Conservation (phyloP, 2,329 filamentous ascomycete species). For the Apiospora arundinis region DNA sequence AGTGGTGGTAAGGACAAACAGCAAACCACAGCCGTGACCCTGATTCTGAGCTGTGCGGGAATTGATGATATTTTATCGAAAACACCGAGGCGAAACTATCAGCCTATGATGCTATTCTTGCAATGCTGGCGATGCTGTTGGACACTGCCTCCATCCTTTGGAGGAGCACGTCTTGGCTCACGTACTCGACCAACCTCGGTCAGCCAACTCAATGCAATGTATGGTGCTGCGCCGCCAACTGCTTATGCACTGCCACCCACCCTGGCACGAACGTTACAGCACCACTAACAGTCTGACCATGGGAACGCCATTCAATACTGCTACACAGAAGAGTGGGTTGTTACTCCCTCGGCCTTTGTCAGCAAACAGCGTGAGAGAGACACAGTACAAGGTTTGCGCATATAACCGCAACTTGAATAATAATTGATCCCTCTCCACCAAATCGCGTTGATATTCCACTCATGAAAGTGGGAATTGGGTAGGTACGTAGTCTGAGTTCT, state of each 20-base stretch:
- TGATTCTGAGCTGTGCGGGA: background rate
- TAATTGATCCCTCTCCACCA: no score
- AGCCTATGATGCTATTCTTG: background rate
- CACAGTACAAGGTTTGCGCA: no score
- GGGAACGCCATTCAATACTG: background rate
- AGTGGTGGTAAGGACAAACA: background rate
- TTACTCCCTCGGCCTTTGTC: no score
- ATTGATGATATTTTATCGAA: background rate
- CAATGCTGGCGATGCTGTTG: background rate
- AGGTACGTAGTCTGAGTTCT: no score
- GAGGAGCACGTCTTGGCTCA: slow-evolving; percentile 5
- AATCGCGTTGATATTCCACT: no score
- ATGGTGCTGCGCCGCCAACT: background rate
- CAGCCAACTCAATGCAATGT: background rate
- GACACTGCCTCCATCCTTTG: background rate
- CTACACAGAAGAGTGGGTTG: background rate
- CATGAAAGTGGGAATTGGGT: no score
- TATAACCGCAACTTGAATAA: no score
- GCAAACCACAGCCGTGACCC: background rate
- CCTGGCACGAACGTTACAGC: background rate
- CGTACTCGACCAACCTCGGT: background rate
- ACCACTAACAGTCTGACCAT: background rate
- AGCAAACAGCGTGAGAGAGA: no score
- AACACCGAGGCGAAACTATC: background rate
- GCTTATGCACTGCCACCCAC: slow-evolving; percentile 3